phyloP scores from a whole-genome alignment of 441 rosid species.

The Isatis lusitanica region DNA sequence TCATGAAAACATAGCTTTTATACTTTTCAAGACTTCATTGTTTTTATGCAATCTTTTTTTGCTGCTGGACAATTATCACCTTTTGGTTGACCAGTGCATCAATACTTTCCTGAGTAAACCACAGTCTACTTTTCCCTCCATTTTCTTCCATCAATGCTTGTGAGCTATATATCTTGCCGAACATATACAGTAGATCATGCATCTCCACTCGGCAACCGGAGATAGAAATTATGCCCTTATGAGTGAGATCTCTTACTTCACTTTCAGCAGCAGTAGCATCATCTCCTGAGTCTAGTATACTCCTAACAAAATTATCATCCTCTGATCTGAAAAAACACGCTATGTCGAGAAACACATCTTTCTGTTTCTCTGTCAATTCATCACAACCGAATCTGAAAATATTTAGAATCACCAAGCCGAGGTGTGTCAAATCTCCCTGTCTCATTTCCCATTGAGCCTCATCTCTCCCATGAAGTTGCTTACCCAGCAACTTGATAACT shows the following conservation, averaged over 20 bases:
- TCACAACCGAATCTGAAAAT: not conserved
- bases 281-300: slow-evolving; percentile 2
- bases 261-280: not conserved
- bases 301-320: slow-evolving; percentile 9
- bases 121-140: not conserved
- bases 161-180: not conserved
- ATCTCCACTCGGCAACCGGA: not conserved
- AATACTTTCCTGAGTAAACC: not conserved
- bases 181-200: not conserved
- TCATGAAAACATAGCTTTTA: not conserved
- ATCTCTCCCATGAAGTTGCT: not conserved
- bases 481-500: not conserved
- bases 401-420: not conserved
- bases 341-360: slow-evolving; percentile 15
- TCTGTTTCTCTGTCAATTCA: not conserved
- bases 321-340: not conserved
- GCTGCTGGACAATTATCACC: not conserved
- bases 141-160: not conserved
- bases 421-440: not conserved
- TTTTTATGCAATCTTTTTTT: not conserved
- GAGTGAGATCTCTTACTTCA: slow-evolving; percentile 4
- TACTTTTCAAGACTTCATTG: not conserved
- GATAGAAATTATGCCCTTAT: slow-evolving; percentile 3
- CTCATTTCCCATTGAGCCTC: not conserved
- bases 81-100: not conserved